Base-by-base conservation (phyloP, 2,329 filamentous ascomycete species). In the Sarocladium strictum region DNA sequence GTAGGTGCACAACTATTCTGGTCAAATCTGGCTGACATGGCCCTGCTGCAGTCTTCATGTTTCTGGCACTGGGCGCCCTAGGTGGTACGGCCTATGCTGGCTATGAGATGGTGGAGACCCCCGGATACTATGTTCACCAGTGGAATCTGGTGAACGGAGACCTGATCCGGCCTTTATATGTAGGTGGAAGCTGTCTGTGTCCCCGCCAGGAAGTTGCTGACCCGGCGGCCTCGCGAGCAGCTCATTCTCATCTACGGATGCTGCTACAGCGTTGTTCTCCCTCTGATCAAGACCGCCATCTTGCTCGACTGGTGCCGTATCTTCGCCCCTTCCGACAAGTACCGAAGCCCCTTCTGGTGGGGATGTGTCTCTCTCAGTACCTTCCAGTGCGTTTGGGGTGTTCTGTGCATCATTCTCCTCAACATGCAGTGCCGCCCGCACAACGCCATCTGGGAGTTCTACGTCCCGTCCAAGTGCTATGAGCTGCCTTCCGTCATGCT, bases 281-380 rank as follows among this genome's bases (percentile, higher is more conserved):
- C 69, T 0, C 61, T 72, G 5, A 57, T 75, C 53, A 76, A 75
- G 55, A 63, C 63, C 2, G 68, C 69, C 12, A 74, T 76, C 47
- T 62, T 76, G 12, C 45, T 72, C 9, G 72, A 76, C 54, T 77
- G 74, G 73, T 63, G 62, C n/a, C 63, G 66, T 6, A 58, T 73
- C 4, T 70, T 74, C 43, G 65, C 67, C 5, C 61, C 65, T 1
- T 53, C 41, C 29, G 60, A 60, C 19, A 61, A 59, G 7, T 60
- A 60, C 15, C 32, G 49, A 33, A 67, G 56, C 29, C 19, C 55
- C 5, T 71, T 73, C 54, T 74, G 67, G 64, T 70, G 65, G 66
- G 65, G 62, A 1, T 71, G 64, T 56, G 56, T 65, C 43, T 11
- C 55, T 9, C 56, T 72, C 11, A 65, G 64, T 14, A 56, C 56